These are phyloP conservation scores for Alternaria sp. DNA, from an alignment of 2,329 filamentous ascomycete species.

Conservation along the genomic window DNA sequence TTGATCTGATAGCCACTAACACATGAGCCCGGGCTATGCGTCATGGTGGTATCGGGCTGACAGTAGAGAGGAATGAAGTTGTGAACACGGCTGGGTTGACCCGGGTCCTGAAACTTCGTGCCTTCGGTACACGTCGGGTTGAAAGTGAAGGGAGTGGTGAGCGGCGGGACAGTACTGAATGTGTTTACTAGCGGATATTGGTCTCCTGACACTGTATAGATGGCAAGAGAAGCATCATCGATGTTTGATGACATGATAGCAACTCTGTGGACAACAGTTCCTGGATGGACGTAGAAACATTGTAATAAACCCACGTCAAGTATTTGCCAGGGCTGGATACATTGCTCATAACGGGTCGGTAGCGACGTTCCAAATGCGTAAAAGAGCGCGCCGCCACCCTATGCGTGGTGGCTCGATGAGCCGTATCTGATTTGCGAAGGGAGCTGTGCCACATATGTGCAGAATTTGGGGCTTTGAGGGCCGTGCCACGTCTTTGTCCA, in stretches of 20 bases:
- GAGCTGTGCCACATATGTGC: not conserved
- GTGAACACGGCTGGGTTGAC: not conserved
- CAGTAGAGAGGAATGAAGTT: not conserved
- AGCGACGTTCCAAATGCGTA: not conserved
- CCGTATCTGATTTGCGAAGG: not conserved
- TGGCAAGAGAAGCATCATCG: not conserved
- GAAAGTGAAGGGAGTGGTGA: not conserved
- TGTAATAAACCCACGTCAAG: not conserved
- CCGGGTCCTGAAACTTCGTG: not conserved
- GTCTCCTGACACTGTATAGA: not conserved
- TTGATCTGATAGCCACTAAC: not conserved
- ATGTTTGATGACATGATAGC: not conserved
- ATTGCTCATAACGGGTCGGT: not conserved
- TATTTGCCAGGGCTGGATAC: not conserved
- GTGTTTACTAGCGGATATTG: not conserved
- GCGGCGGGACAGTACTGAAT: not conserved
- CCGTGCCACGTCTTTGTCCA: not conserved
- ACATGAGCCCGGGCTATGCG: not conserved
- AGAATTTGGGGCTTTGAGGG: not conserved
- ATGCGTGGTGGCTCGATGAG: not conserved
- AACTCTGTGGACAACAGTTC: not conserved
- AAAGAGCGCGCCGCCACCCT: not conserved
- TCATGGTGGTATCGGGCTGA: not conserved
- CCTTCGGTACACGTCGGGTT: not conserved
- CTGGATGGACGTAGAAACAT: too few relatives aligned